Evolutionary conservation across 1,284 basidiomycete species (phyloP), one percentile per base, ranked within the genome.

Genomic region (Microbotryum violaceum): DNA sequence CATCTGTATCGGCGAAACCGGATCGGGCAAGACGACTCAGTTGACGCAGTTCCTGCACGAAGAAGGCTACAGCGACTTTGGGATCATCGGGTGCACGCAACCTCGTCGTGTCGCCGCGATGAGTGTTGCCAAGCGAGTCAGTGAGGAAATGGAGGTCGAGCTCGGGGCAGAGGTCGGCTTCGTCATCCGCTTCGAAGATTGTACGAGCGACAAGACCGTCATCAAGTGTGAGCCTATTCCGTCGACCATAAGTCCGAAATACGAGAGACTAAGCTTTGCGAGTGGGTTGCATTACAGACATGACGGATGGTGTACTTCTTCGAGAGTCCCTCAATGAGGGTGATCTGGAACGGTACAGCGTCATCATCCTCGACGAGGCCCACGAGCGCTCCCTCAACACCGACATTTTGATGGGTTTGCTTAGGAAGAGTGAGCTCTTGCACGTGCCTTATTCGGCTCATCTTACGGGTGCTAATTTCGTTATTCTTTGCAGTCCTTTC

Each of bases 161-260:
- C 85, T 99, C 23, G 96, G 96, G 3, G 89, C 94, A 70, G 93
- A 97, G 77, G 94, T 97, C 64, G 96, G 96, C 16, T 99, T 98
- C 77, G 92, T 90, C 25, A 98, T 99, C 70, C 90, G 96, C 31
- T 99, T 99, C 78, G 96, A 98, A 77, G 94, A 99, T 75, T 96
- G 92, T 76, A 98, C 96, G 9, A 93, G 89, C 75, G 92, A 94
- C 79, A 97, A 92, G 79, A 97, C 92, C 3, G 88, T 94, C 46
- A 80, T 97, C 72, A 97, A 97, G 77, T 97, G 60, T 57, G 18
- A 7, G 54, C 18, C 21, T 18, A 12, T 49, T 18, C 18, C 14
- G 37, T 12, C 16, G 37, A 6, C 37, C 37, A 42, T 42, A 31
- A 31, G 31, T 18, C 16, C 14, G 37, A 42, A 18, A 42, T 0